Percentiles rank a stretch among this genome's conserved stretches.
These are phyloP conservation scores for Wallacemonas sp. DNA, from an alignment of 208 protist genomes.

Conservation along the genomic window DNA sequence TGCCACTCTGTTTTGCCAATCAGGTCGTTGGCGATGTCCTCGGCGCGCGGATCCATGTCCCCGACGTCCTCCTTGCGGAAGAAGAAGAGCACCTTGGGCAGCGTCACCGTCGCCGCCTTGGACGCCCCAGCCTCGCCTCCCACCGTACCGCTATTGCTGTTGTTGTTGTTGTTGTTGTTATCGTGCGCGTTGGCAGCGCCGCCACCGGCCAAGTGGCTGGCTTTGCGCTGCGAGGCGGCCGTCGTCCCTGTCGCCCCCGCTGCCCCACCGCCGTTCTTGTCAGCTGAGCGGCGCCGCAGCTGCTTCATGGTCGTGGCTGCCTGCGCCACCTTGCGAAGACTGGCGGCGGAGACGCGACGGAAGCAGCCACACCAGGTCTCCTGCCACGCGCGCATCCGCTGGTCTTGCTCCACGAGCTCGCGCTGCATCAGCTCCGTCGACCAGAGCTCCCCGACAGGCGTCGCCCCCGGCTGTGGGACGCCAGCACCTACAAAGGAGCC, in stretches of 20 bases:
- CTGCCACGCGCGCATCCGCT: slow-evolving; percentile 37
- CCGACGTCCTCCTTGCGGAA: slow-evolving; percentile 47
- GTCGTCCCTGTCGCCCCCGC: background rate
- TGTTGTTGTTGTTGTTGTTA: no score
- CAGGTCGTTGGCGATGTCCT: slow-evolving; percentile 3
- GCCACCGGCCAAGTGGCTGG: slow-evolving; percentile 4
- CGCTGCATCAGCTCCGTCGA: slow-evolving; percentile 27
- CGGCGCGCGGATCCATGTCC: slow-evolving; percentile 11
- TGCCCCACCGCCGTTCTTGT: background rate
- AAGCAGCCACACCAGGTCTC: slow-evolving; percentile 40
- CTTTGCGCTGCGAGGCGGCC: slow-evolving; percentile 11
- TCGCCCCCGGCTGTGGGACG: background rate
- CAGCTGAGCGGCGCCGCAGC: slow-evolving; percentile 12
- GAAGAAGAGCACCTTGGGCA: slow-evolving; percentile 79
- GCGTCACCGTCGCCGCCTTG: background rate
- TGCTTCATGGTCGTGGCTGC: background rate
- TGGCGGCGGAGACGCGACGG: slow-evolving; percentile 1
- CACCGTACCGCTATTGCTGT: no score
- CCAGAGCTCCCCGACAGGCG: slow-evolving; percentile 27
- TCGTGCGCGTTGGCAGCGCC: background rate
- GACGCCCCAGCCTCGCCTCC: background rate
- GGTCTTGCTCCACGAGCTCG: slow-evolving; percentile 47
- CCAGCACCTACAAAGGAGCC: background rate
- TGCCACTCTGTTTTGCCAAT: slow-evolving; percentile 6
- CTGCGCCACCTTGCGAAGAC: background rate